Evolutionary conservation across 176 grass and related monocot genomes (phyloP).

Genomic region (Oryza punctata): DNA sequence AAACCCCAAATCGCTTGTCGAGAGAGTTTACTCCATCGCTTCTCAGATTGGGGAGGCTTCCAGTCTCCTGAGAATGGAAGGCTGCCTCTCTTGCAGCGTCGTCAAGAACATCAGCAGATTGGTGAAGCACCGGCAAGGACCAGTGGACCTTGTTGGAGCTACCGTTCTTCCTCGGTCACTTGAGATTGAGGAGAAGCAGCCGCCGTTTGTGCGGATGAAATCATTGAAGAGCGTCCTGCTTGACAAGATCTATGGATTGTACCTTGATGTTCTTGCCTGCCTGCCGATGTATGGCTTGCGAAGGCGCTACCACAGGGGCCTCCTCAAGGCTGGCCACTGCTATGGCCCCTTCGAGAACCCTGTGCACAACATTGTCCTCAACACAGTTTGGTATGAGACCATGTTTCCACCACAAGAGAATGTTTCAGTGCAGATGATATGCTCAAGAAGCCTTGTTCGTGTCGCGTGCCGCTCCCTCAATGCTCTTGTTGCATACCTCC

Average conservation of each 20-base stretch:
- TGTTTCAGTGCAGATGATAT: background rate
- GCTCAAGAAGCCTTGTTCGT: constrained; percentile 2
- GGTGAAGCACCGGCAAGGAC: background rate
- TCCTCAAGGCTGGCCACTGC: constrained; percentile 43
- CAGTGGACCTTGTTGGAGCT: background rate
- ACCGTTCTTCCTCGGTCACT: background rate
- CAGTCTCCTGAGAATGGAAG: background rate
- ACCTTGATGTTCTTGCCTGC: background rate
- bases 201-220: background rate
- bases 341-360: constrained; percentile 15
- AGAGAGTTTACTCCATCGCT: no score
- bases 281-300: background rate
- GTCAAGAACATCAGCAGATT: background rate
- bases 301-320: background rate
- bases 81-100: background rate
- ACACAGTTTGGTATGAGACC: constrained; percentile 8
- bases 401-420: background rate
- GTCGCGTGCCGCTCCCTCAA: background rate
- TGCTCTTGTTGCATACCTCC: constrained; percentile 17
- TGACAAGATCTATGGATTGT: constrained; percentile 2
- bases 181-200: background rate
- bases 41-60: no score
- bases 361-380: constrained; percentile 32
- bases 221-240: constrained; percentile 11
- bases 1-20: no score